Conservation (phyloP, 768 basidiomycete species). For the Phlebiopsis gigantea region DNA sequence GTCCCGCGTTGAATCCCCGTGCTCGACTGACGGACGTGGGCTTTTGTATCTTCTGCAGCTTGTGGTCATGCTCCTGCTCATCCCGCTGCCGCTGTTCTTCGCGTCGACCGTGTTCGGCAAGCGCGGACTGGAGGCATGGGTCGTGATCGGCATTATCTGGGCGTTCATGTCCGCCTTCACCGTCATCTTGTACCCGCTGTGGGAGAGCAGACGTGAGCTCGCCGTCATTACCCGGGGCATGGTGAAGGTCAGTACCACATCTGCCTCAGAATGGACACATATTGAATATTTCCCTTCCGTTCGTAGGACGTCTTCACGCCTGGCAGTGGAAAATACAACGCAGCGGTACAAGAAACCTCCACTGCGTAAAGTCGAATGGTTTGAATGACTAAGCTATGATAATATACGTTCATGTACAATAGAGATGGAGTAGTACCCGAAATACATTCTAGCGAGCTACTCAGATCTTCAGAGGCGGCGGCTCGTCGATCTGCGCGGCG, state of each 20-base stretch:
- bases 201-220: constrained; percentile 72
- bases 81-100: constrained; percentile 87
- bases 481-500: constrained; percentile 38
- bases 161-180: constrained; percentile 68
- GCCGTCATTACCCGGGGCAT: constrained; percentile 53
- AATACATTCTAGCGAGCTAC: too few species aligned
- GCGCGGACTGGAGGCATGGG: constrained; percentile 71
- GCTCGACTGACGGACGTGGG: too few species aligned
- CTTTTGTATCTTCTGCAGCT: constrained; percentile 43
- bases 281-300: neutral
- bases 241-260: constrained; percentile 48
- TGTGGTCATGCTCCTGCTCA: constrained; percentile 59
- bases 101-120: constrained; percentile 66
- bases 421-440: neutral
- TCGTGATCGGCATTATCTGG: constrained; percentile 80
- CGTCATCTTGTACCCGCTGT: constrained; percentile 83
- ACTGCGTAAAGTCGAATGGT: neutral
- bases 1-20: neutral
- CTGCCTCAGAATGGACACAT: neutral
- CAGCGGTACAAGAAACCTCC: neutral
- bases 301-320: neutral
- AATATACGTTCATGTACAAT: neutral
- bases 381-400: neutral
- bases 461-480: constrained; percentile 46
- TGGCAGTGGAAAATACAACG: neutral